Base-by-base conservation (phyloP, 2,329 filamentous ascomycete species). In the Ophiocordyceps camponoti-leonardi region DNA sequence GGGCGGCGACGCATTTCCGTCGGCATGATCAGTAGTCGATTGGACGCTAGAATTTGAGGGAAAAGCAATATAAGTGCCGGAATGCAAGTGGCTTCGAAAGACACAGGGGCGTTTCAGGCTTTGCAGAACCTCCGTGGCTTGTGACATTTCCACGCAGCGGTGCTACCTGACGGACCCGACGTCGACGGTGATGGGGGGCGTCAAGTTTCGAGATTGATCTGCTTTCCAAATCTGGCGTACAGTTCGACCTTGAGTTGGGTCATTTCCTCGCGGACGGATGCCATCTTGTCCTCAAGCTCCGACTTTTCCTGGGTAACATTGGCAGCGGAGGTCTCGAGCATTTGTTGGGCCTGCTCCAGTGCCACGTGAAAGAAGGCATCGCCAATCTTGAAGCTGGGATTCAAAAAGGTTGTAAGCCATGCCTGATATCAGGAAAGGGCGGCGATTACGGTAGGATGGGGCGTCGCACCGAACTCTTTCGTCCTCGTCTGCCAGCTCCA, bases 401-500 rank as follows among this genome's bases (percentile, higher is more conserved):
- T n/a, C 44, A 40, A 11, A 5, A 16, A n/a, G n/a, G 22, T 28
- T 11, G 14, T 41, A 3, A 41, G 23, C n/a, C 4, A 30, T 23
- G 12, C 37, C 45, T 49, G 40, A 45, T 41, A 45, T 30, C 33
- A 33, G 33, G 44, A 20, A 16, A 47, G 22, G 22, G 22, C 22
- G 22, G n/a, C 16, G 44, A 31, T 37, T 23, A 16, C 22, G 16
- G 16, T 26, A 12, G 43, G 41, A 12, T 14, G 16, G n/a, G 26
- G 31, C 23, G 10, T 33, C 2, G 61, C 73, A 95, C 84, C 86
- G 88, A 20, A 98, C 80, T 57, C 83, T 79, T 45, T 94, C 87
- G 55, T 96, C 90, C 62, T 98, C 92, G 61, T 96, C 90, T 45
- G 86, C 86, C 18, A 98, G 77, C 66, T 98, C 92, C 42, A 98